Evolutionary conservation across 2,329 filamentous ascomycete genomes (phyloP).

Genomic region (Lachnum nothofagi): DNA sequence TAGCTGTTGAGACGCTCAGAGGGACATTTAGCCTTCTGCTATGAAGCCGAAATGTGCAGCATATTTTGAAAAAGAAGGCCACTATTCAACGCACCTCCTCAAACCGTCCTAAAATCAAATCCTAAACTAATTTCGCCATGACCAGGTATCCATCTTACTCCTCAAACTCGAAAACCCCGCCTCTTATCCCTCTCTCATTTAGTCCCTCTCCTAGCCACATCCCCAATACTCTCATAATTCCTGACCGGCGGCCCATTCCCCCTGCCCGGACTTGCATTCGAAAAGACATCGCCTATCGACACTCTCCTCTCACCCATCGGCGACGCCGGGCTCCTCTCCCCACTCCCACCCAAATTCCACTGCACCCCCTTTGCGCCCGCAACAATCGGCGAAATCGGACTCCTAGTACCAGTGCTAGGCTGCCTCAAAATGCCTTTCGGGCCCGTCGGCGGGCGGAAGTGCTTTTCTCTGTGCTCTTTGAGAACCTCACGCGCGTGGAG

Average conservation of each 20-base stretch:
- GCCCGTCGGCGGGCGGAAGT: not conserved
- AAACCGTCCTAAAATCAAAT: no score
- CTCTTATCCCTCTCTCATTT: not conserved
- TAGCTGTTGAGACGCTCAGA: no score
- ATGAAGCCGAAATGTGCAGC: no score
- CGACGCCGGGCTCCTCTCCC: no score
- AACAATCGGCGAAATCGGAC: not conserved
- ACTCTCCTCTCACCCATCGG: no score
- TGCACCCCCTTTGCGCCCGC: not conserved
- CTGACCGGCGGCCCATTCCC: not conserved
- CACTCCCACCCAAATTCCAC: not conserved
- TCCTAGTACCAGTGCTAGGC: not conserved
- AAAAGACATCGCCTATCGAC: no score
- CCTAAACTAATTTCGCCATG: not conserved
- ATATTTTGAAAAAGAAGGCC: no score
- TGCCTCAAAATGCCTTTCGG: not conserved
- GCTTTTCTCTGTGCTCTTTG: constrained; percentile 1
- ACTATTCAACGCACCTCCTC: no score
- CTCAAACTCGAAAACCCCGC: not conserved
- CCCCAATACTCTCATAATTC: not conserved
- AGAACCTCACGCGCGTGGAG: constrained; percentile 15
- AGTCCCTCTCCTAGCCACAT: not conserved
- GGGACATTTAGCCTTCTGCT: no score
- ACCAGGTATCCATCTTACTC: not conserved
- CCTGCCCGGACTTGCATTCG: no score